phyloP scores from a whole-genome alignment of 768 basidiomycete genomes.

The Suillus subaureus region DNA sequence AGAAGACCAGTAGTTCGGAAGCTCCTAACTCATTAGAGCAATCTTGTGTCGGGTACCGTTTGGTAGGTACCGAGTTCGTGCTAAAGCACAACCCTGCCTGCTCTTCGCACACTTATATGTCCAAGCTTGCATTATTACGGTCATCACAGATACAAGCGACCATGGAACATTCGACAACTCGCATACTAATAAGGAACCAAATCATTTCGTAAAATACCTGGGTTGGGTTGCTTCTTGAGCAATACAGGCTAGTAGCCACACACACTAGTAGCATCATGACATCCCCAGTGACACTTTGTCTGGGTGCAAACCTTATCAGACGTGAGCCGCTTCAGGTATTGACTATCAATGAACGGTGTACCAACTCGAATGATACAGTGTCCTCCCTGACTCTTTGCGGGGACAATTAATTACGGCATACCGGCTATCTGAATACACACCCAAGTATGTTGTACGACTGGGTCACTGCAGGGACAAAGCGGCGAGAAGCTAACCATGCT shows the following conservation, averaged over 20 bases:
- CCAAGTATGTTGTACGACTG: not conserved
- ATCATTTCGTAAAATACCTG: not conserved
- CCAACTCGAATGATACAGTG: no score
- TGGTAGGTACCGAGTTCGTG: not conserved
- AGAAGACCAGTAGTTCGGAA: not conserved
- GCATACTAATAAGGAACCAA: not conserved
- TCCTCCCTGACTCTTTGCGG: not conserved
- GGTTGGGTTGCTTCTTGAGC: not conserved
- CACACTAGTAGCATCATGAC: not conserved
- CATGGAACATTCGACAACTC: not conserved
- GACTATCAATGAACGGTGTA: not conserved
- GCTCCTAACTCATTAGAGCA: not conserved
- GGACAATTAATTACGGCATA: not conserved
- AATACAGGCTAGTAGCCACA: not conserved
- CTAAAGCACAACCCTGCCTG: not conserved
- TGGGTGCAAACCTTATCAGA: not conserved
- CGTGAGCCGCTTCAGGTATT: not conserved
- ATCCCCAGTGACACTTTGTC: not conserved
- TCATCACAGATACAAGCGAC: not conserved
- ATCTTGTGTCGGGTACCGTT: not conserved
- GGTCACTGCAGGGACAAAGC: not conserved
- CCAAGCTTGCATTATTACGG: not conserved
- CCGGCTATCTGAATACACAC: not conserved
- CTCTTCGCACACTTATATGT: not conserved
- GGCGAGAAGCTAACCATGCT: not conserved